Percentiles rank a stretch among this genome's conserved stretches.
phyloP scores from a whole-genome alignment of 139 green algal species.

The Gonium pectorale region DNA sequence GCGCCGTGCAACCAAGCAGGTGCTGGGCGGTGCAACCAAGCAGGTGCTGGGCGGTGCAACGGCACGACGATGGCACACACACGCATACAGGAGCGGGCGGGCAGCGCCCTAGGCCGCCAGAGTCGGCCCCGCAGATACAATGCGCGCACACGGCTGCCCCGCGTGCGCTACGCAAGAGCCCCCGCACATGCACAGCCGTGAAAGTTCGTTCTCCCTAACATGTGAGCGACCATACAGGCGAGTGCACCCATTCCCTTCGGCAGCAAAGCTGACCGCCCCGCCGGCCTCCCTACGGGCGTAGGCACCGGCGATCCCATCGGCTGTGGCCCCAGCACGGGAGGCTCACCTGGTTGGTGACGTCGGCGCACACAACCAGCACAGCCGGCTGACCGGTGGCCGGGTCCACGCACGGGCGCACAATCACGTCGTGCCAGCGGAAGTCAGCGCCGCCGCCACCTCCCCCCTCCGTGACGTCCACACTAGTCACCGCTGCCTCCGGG shows the following conservation, averaged over 20 bases:
- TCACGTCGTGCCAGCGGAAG: conserved; percentile 6
- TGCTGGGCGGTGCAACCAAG: no score
- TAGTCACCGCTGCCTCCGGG: no score
- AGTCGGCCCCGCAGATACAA: no score
- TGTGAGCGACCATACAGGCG: no score
- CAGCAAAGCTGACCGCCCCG: no score
- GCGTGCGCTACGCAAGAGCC: not conserved
- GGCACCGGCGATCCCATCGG: not conserved
- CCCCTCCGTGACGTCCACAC: no score
- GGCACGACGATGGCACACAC: no score
- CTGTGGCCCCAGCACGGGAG: not conserved
- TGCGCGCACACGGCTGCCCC: no score
- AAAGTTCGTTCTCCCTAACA: no score
- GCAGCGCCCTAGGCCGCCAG: no score
- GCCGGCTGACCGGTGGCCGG: conserved; percentile 13
- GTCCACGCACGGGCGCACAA: conserved; percentile 16
- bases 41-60: not conserved
- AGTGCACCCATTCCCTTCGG: no score
- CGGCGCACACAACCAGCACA: not conserved
- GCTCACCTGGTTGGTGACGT: conserved; percentile 30
- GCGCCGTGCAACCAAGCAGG: not conserved
- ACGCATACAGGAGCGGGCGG: not conserved
- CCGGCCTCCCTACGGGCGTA: not conserved
- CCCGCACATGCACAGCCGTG: not conserved
- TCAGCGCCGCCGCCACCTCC: not conserved